Base-by-base conservation (phyloP, 2,329 filamentous ascomycete genomes). In the Sclerotinia sclerotiorum region DNA sequence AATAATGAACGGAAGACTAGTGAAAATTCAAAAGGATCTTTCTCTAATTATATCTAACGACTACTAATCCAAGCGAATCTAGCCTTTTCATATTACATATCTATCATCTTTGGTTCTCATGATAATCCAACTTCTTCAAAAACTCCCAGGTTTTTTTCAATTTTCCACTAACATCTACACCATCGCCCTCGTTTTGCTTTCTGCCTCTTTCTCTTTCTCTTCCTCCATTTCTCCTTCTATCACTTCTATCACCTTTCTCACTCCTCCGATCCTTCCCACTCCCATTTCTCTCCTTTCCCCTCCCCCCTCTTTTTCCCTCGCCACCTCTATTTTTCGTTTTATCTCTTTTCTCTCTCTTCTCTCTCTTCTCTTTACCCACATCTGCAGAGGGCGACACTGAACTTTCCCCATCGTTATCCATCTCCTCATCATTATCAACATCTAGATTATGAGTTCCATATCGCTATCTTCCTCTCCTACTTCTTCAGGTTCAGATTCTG, bases 41-140 rank as follows among this genome's bases (percentile, higher is more conserved):
- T 6, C 32, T 32, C 32, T 32, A 32, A 32, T 32, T 32, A 32
- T 32, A 32, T 32, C 32, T 32, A 32, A 32, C 5, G 4, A 32
- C 6, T 32, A 35, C 10, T 35, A 10, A 35, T 35, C 7, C 35
- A 35, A 2, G 7, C 35, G 35, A 35, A 35, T 10, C 5, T 35
- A 35, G 35, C 35, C 2, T 35, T 8, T 35, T 35, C 1, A 35
- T 35, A 10, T 8, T 35, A 10, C 35, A n/a, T 35, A 35, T 35
- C 35, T 35, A 35, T 6, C 32, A 35, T 35, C 35, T 35, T 61
- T 24, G 21, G 11, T 61, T 35, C 39, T 64, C 62, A 32, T 65
- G 62, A 29, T 55, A 65, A 65, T 65, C 62, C 62, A 65, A 55
- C 17, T 55, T 65, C 62, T 65, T 65, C 49, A 65, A 55, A 44